Evolutionary conservation across 306 rosid species (phyloP).

Genomic region (Crotalaria pallida): DNA sequence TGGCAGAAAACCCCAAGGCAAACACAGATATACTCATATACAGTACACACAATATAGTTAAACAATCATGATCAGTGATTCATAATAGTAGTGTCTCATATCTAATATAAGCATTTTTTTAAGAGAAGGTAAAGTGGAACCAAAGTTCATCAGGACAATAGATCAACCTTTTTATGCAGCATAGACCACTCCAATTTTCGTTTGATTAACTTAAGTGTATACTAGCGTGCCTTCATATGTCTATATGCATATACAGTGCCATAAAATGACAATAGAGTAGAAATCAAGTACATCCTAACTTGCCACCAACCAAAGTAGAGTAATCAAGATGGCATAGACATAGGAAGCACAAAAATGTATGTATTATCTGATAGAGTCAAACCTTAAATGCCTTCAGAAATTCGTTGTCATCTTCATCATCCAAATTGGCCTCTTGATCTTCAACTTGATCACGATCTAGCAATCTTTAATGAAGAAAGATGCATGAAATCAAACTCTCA

Average conservation of each 20-base stretch:
- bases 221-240: not conserved
- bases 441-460: constrained; percentile 92
- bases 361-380: constrained; percentile 14
- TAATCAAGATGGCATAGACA: constrained; percentile 7
- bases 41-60: not conserved
- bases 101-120: not conserved
- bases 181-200: not conserved
- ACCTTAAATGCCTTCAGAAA: constrained; percentile 97
- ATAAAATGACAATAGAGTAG: not conserved
- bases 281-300: constrained; percentile 8
- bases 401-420: constrained; percentile 91
- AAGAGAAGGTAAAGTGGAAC: not conserved
- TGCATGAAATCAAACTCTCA: constrained; percentile 15
- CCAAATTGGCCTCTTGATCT: constrained; percentile 72
- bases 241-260: not conserved
- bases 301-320: not conserved
- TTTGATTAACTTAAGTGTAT: constrained; percentile 1
- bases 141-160: not conserved
- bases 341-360: constrained; percentile 15
- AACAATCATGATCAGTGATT: not conserved
- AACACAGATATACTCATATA: not conserved
- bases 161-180: not conserved
- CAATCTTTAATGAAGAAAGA: constrained; percentile 48
- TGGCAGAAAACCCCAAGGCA: not conserved
- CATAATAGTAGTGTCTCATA: not conserved